Evolutionary conservation across 768 basidiomycete species (phyloP).

Genomic region (Suillus subaureus): DNA sequence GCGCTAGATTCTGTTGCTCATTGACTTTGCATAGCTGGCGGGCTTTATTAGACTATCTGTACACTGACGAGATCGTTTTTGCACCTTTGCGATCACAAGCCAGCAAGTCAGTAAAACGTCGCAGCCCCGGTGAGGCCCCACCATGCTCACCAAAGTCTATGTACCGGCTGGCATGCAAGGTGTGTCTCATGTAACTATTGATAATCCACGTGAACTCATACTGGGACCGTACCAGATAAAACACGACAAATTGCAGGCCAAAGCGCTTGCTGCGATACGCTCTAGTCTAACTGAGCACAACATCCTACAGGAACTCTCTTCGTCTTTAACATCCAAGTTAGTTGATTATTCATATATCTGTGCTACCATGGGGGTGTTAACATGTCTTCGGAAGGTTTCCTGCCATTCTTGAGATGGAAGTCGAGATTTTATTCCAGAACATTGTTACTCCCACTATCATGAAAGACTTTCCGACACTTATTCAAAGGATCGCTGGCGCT

Average conservation of each 20-base stretch:
- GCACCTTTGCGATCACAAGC: slow-evolving; percentile 23
- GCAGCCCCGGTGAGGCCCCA: not conserved
- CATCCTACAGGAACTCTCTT: slow-evolving; percentile 28
- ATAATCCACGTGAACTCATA: not conserved
- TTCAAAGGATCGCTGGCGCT: slow-evolving; percentile 10
- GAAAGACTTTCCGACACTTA: slow-evolving; percentile 7
- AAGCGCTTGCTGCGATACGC: slow-evolving; percentile 23
- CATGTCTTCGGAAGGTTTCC: slow-evolving; percentile 7
- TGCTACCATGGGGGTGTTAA: not conserved
- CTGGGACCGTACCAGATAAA: slow-evolving; percentile 18
- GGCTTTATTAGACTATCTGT: slow-evolving; percentile 36
- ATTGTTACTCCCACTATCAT: slow-evolving; percentile 8
- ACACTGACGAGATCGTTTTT: slow-evolving; percentile 35
- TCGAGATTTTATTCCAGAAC: slow-evolving; percentile 13
- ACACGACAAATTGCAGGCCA: slow-evolving; percentile 16
- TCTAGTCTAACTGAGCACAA: slow-evolving; percentile 22
- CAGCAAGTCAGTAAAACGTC: not conserved
- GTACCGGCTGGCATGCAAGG: slow-evolving; percentile 40
- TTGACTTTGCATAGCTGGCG: slow-evolving; percentile 30
- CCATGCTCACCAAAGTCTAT: slow-evolving; percentile 41
- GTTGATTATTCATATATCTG: slow-evolving; percentile 2
- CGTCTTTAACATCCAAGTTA: slow-evolving; percentile 28
- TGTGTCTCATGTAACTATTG: slow-evolving; percentile 8
- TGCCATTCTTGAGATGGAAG: slow-evolving; percentile 11
- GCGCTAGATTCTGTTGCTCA: not conserved